Base-by-base conservation (phyloP, 495 filamentous ascomycete genomes). In the Penicillium bovifimosum region DNA sequence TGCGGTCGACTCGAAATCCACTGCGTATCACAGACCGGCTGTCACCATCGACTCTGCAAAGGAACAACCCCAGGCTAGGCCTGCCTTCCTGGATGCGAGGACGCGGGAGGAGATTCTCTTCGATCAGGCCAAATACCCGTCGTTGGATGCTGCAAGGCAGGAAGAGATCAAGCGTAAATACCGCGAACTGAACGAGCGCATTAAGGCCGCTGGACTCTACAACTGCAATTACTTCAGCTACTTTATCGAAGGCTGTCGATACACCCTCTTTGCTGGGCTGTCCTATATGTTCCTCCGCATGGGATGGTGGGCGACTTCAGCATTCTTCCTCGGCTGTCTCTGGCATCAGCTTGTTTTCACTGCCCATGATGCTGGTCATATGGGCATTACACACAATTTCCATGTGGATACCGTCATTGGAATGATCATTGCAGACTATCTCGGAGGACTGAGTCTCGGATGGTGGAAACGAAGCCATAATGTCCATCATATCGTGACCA, bases 381-480 rank as follows among this genome's bases (percentile, higher is more conserved):
- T 96, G 87, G 93, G 88, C 52, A 96, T 98, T 55, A 98, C 93
- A 27, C 93, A 96, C 63, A 70, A 83, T 61, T 96, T 90, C 67
- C 82, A 85, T 20, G 70, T 80, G 14, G 93, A 98, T 70, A 86
- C 86, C 6, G 72, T 85, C 32, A 89, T 97, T 58, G 91, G 90
- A 31, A 95, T 97, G 59, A 69, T 95, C 48, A 87, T 97, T 59
- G 92, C 93, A 18, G 84, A 95, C 64, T 98, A 87, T 58, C 73
- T 91, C 3, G 93, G 93, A 17, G 93, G 93, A 4, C 71, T 98
- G n/a, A 93, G 88, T 40, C 54, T 93, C 11, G 88, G 92, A 9
- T 98, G 93, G 93, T 98, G 93, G 93, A 98, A 98, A 68, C 79
- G 81, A 47, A 96, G 84, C 66, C 93, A 98, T 72, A 98, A 98